A percentile compares a stretch with the other conserved stretches of the same genome.
Evolutionary conservation across 2,329 filamentous ascomycete genomes (phyloP).

Genomic region (Fusarium algeriense): DNA sequence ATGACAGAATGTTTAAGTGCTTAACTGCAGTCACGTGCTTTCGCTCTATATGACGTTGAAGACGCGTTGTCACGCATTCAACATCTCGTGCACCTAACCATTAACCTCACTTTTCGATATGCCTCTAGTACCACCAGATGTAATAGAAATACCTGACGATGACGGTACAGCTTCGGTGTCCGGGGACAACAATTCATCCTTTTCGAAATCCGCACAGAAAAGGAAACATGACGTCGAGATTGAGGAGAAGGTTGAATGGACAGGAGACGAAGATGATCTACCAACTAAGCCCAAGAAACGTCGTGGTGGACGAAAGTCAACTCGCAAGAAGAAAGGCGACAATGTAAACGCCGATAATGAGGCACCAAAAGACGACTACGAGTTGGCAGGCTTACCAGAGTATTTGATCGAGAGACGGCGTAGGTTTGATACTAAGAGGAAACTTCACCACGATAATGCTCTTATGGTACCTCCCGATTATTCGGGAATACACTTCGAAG

Average conservation of each 20-base stretch:
- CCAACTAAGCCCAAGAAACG: slow-evolving; percentile 67
- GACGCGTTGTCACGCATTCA: slow-evolving; percentile 36
- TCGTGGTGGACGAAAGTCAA: slow-evolving; percentile 49
- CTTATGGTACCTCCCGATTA: slow-evolving; percentile 83
- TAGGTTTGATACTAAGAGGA: slow-evolving; percentile 74
- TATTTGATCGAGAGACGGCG: slow-evolving; percentile 79
- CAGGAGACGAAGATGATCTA: slow-evolving; percentile 69
- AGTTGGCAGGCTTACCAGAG: slow-evolving; percentile 60
- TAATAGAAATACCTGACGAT: slow-evolving; percentile 48
- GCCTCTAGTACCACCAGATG: slow-evolving; percentile 24
- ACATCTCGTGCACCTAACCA: slow-evolving; percentile 3
- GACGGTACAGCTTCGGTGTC: slow-evolving; percentile 39
- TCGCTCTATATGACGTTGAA: slow-evolving; percentile 21
- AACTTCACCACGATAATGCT: slow-evolving; percentile 73
- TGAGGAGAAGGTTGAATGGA: slow-evolving; percentile 64
- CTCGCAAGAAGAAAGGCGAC: slow-evolving; percentile 44
- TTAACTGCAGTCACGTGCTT: slow-evolving; percentile 40
- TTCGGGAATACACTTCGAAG: slow-evolving; percentile 77
- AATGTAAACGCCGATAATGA: slow-evolving; percentile 48
- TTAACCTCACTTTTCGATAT: slow-evolving; percentile 20
- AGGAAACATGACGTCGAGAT: slow-evolving; percentile 54
- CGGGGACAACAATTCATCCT: slow-evolving; percentile 18
- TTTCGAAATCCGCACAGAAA: slow-evolving; percentile 47
- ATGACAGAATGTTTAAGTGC: neutral
- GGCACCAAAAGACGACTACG: slow-evolving; percentile 58